Conservation (phyloP, 2,329 filamentous ascomycete genomes). For the Hypoxylon sp. region DNA sequence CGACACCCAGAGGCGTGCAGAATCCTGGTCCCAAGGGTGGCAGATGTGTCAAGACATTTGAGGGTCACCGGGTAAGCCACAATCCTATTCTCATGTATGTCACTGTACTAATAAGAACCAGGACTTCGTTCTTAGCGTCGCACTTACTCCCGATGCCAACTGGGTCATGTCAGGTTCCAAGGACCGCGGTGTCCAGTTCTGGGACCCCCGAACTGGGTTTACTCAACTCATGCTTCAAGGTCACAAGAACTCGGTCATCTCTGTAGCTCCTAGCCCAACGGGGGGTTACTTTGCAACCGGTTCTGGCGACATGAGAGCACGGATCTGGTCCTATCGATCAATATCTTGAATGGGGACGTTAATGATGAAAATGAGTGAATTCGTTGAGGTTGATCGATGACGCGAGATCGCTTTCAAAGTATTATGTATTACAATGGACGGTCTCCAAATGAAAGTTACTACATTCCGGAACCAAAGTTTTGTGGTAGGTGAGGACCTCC, state of each 20-base stretch:
- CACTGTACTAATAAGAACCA: constrained; percentile 58
- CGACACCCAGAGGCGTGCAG: constrained; percentile 76
- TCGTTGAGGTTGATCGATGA: background rate
- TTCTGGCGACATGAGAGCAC: constrained; percentile 96
- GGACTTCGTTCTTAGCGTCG: constrained; percentile 98
- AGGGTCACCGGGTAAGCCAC: constrained; percentile 86
- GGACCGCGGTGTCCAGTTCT: constrained; percentile 97
- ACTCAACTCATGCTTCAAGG: constrained; percentile 99
- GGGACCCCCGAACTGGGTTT: constrained; percentile 93
- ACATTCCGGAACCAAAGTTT: background rate
- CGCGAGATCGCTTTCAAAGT: background rate
- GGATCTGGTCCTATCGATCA: constrained; percentile 90
- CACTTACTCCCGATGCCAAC: constrained; percentile 90
- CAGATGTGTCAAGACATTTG: constrained; percentile 96
- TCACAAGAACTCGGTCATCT: constrained; percentile 99
- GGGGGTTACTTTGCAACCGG: constrained; percentile 94
- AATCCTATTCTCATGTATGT: background rate
- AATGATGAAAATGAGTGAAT: background rate
- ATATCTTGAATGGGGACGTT: constrained; percentile 53
- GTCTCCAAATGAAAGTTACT: background rate
- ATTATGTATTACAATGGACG: background rate
- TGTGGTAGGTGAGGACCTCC: background rate
- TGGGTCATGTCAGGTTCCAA: constrained; percentile 99
- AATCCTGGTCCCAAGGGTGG: constrained; percentile 83
- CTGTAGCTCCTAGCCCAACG: constrained; percentile 91